Conservation (phyloP, 2,329 filamentous ascomycete genomes). For the Ophiosphaerella korrae region DNA sequence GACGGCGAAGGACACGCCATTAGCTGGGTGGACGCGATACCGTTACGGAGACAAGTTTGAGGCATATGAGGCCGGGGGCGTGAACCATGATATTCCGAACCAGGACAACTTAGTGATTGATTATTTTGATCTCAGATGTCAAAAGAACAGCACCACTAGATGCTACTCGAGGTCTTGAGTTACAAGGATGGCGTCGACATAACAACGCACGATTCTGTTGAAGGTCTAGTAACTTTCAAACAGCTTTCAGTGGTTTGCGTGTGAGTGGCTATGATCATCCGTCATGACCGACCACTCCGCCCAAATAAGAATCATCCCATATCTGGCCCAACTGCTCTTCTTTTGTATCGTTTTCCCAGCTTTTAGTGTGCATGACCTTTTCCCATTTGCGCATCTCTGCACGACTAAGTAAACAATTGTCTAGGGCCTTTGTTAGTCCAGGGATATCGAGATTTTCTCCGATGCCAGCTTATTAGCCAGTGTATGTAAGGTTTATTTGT, state of each 20-base stretch:
- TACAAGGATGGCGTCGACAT: background rate
- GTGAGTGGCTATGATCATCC: slow-evolving; percentile 22
- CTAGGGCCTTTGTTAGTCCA: slow-evolving; percentile 59
- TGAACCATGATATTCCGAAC: slow-evolving; percentile 40
- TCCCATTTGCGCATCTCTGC: slow-evolving; percentile 56
- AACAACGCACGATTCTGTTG: background rate
- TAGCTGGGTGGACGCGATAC: slow-evolving; percentile 37
- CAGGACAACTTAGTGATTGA: slow-evolving; percentile 38
- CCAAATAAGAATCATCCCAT: slow-evolving; percentile 68
- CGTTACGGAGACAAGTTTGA: slow-evolving; percentile 39
- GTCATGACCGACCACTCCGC: slow-evolving; percentile 51
- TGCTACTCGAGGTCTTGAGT: slow-evolving; percentile 20
- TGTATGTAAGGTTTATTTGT: too few species aligned
- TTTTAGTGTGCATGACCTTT: slow-evolving; percentile 42
- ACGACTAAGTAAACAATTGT: slow-evolving; percentile 67
- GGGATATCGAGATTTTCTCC: slow-evolving; percentile 65
- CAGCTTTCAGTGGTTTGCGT: background rate
- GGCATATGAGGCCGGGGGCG: slow-evolving; percentile 37
- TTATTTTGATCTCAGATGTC: slow-evolving; percentile 39
- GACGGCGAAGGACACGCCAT: slow-evolving; percentile 31
- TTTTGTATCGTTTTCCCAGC: slow-evolving; percentile 45
- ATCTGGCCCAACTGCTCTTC: slow-evolving; percentile 54
- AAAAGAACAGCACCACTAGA: slow-evolving; percentile 9
- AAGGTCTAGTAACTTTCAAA: background rate
- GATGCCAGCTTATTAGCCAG: too few species aligned